Evolutionary conservation across 2,329 filamentous ascomycete genomes (phyloP), one percentile per base, ranked within the genome.

Genomic region (Aspergillus flavus): DNA sequence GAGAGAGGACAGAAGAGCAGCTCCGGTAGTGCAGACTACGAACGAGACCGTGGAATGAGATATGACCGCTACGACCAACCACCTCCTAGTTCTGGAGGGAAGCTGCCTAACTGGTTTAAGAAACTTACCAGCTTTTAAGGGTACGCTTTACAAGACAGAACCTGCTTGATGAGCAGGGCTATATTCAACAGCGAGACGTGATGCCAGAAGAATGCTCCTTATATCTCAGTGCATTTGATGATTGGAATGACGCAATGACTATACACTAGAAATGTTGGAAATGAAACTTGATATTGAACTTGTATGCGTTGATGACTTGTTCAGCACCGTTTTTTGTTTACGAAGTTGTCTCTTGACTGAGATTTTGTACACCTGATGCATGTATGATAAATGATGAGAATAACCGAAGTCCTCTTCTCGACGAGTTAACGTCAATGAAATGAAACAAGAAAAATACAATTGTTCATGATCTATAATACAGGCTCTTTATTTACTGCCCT

Each of bases 71-170:
- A 72, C 61, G 67, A 62, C 16, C 66, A 64, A 28, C 68, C 69
- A 52, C 69, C 69, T 21, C 67, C 72, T 26, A 68, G 62, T 53
- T 69, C 69, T 14, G 72, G 71, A 39, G 64, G 71, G 7, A 81
- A 79, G 67, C 73, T 76, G 62, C 72, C 76, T 14, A 79, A 75
- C 63, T 82, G 80, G 80, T 76, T 82, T 56, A 79, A 78, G 67
- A 81, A 80, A 66, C 66, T 82, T 48, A 78, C 78, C 23, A 73
- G 69, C 61, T 69, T 76, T 53, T 78, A 64, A 72, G 57, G 16
- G 19, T n/a, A 46, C 9, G n/a, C 16, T 36, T 39, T n/a, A 16
- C 4, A 36, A n/a, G 34, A 43, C 2, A 39, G 14, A 23, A 34
- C 30, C 23, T 54, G n/a, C 48, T 41, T 36, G 34, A 14, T 36